These are phyloP conservation scores for Hortaea werneckii DNA, from an alignment of 2,329 filamentous ascomycete genomes.

Conservation along the genomic window DNA sequence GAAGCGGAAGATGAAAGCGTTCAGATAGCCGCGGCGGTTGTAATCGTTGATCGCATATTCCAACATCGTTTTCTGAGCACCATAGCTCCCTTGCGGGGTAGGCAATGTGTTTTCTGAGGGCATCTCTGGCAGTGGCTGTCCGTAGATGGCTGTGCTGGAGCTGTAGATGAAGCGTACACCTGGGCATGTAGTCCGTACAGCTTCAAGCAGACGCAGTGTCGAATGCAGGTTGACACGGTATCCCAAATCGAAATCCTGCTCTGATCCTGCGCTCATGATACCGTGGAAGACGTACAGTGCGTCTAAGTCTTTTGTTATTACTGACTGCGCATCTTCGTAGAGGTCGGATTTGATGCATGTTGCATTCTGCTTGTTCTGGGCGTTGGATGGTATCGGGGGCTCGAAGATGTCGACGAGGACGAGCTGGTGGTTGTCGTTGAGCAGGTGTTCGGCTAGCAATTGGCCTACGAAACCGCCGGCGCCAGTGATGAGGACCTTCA, in stretches of 20 bases:
- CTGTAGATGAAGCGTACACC: constrained; percentile 41
- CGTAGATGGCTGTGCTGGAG: constrained; percentile 42
- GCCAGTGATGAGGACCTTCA: constrained; percentile 41
- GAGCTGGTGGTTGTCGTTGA: constrained; percentile 32
- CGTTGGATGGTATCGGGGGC: constrained; percentile 35
- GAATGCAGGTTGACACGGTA: constrained; percentile 42
- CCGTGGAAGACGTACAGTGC: constrained; percentile 44
- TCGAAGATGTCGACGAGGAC: constrained; percentile 42
- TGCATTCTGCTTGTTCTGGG: constrained; percentile 29
- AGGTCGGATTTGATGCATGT: constrained; percentile 39
- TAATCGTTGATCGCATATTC: constrained; percentile 44
- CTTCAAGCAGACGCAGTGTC: constrained; percentile 39
- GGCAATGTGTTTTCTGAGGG: constrained; percentile 38
- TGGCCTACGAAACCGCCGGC: constrained; percentile 45
- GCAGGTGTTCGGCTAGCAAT: constrained; percentile 39
- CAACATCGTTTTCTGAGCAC: constrained; percentile 41
- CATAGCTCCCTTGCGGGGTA: constrained; percentile 40
- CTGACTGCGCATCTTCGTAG: constrained; percentile 28
- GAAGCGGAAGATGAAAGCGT: constrained; percentile 34
- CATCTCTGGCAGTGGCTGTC: constrained; percentile 32
- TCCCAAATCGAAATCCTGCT: constrained; percentile 43
- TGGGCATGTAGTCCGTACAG: constrained; percentile 34
- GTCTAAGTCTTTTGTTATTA: constrained; percentile 35
- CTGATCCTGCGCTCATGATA: constrained; percentile 44
- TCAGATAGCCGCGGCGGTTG: constrained; percentile 40